Conservation (phyloP, 1,139 yeast species). For the Blastobotrys apis region DNA sequence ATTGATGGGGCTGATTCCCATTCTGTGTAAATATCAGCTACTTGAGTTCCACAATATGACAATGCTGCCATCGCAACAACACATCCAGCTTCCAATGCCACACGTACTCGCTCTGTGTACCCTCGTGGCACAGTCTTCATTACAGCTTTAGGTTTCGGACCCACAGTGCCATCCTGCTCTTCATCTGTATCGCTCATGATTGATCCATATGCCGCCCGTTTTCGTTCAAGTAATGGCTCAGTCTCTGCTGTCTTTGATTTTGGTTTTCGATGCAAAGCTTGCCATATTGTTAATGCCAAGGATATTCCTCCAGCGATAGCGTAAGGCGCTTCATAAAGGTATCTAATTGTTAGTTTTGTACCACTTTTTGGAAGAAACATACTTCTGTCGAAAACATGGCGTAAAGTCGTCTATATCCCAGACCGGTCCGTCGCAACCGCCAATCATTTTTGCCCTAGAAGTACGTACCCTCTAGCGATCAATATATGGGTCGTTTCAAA, state of each 20-base stretch:
- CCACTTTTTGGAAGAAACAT: constrained; percentile 13
- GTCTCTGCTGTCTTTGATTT: constrained; percentile 13
- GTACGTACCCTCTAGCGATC: too few species aligned
- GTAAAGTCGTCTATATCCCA: constrained; percentile 31
- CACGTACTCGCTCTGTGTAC: constrained; percentile 26
- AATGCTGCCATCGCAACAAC: constrained; percentile 23
- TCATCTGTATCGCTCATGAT: not conserved
- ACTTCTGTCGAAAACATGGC: constrained; percentile 29
- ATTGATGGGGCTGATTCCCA: constrained; percentile 34
- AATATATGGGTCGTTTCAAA: too few species aligned
- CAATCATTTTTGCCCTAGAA: not conserved
- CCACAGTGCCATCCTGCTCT: constrained; percentile 3
- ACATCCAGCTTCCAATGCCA: constrained; percentile 26
- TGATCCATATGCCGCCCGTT: not conserved
- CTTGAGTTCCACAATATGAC: constrained; percentile 16
- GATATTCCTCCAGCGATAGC: constrained; percentile 20
- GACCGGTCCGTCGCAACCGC: constrained; percentile 24
- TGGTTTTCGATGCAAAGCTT: constrained; percentile 19
- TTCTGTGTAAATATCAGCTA: constrained; percentile 42
- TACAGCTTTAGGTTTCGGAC: constrained; percentile 5
- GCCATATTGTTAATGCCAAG: constrained; percentile 16
- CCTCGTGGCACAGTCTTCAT: constrained; percentile 24
- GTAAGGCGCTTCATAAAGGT: constrained; percentile 25
- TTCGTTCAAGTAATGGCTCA: constrained; percentile 22
- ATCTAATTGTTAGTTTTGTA: constrained; percentile 20